Conservation (phyloP, 345 rosid species). For the Gossypium sturtianum region DNA sequence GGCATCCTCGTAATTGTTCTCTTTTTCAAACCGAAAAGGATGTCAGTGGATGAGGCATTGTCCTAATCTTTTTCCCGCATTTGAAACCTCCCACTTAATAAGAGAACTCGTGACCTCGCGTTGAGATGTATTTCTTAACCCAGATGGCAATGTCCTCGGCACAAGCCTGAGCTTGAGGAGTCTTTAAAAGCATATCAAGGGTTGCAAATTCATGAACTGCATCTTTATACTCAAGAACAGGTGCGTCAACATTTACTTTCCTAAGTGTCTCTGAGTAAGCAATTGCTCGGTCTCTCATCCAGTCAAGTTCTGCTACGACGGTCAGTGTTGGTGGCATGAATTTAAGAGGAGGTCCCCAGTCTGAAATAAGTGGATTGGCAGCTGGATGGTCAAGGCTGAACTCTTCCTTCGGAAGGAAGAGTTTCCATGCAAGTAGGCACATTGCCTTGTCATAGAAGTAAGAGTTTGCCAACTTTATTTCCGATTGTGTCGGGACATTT, state of each 20-base stretch:
- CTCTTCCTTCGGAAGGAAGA: conserved; percentile 74
- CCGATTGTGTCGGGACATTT: conserved; percentile 74
- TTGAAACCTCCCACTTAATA: conserved; percentile 33
- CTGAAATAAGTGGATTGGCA: conserved; percentile 77
- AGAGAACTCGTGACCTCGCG: conserved; percentile 89
- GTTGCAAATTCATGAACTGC: conserved; percentile 97
- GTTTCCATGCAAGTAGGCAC: conserved; percentile 85
- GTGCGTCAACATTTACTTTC: conserved; percentile 88
- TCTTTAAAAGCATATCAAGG: conserved; percentile 82
- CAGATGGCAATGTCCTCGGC: conserved; percentile 90
- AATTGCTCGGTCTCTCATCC: conserved; percentile 97
- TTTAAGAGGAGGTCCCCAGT: conserved; percentile 72
- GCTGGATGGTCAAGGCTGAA: conserved; percentile 82
- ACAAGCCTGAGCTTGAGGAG: conserved; percentile 93
- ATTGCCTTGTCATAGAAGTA: conserved; percentile 83
- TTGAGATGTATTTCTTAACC: conserved; percentile 86
- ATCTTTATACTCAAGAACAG: conserved; percentile 90
- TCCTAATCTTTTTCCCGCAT: not conserved
- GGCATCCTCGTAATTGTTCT: conserved; percentile 5
- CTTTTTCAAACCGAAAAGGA: not conserved
- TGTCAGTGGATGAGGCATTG: not conserved
- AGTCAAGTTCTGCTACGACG: conserved; percentile 89
- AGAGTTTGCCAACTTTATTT: conserved; percentile 79
- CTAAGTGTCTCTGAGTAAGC: conserved; percentile 86
- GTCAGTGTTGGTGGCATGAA: conserved; percentile 94